phyloP scores from a whole-genome alignment of 2,329 filamentous ascomycete genomes.

The Aspergillaceae sp. region DNA sequence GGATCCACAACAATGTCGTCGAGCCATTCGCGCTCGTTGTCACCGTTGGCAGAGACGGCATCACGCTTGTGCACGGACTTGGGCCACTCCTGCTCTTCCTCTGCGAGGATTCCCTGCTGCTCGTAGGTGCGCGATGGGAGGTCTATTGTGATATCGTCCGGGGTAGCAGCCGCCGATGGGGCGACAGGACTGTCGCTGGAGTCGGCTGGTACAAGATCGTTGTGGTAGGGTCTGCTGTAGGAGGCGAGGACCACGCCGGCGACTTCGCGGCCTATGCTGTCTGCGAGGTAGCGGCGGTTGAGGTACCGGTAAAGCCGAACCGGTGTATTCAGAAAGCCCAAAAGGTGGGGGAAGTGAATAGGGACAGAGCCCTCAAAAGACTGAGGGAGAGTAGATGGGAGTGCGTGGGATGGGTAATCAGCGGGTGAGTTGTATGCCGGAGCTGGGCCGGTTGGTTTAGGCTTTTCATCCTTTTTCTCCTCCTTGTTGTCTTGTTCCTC shows the following conservation, averaged over 20 bases:
- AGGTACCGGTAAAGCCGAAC: slow-evolving; percentile 81
- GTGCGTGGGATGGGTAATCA: slow-evolving; percentile 59
- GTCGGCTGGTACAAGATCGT: slow-evolving; percentile 18
- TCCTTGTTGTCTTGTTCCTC: slow-evolving; percentile 38
- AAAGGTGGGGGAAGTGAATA: slow-evolving; percentile 75
- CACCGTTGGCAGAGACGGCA: slow-evolving; percentile 36
- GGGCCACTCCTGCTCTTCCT: slow-evolving; percentile 75
- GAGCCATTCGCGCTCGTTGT: slow-evolving; percentile 65
- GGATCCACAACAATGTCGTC: slow-evolving; percentile 66
- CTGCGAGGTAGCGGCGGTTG: slow-evolving; percentile 71
- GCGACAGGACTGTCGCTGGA: slow-evolving; percentile 6
- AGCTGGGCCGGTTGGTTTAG: slow-evolving; percentile 51
- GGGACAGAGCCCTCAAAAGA: slow-evolving; percentile 65
- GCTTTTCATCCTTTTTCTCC: slow-evolving; percentile 39
- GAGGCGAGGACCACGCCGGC: slow-evolving; percentile 67
- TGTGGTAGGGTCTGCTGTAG: slow-evolving; percentile 33
- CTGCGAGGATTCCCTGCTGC: slow-evolving; percentile 54
- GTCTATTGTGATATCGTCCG: slow-evolving; percentile 2
- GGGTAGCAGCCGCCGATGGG: slow-evolving; percentile 4
- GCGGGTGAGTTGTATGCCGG: slow-evolving; percentile 64
- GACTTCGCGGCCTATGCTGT: slow-evolving; percentile 77
- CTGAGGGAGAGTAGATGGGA: slow-evolving; percentile 58
- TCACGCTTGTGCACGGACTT: slow-evolving; percentile 60
- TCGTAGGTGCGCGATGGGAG: slow-evolving; percentile 42
- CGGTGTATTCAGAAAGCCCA: slow-evolving; percentile 86